Base-by-base conservation (phyloP, 1,139 yeast genomes). In the Nadsonia starkeyi-henricii region DNA sequence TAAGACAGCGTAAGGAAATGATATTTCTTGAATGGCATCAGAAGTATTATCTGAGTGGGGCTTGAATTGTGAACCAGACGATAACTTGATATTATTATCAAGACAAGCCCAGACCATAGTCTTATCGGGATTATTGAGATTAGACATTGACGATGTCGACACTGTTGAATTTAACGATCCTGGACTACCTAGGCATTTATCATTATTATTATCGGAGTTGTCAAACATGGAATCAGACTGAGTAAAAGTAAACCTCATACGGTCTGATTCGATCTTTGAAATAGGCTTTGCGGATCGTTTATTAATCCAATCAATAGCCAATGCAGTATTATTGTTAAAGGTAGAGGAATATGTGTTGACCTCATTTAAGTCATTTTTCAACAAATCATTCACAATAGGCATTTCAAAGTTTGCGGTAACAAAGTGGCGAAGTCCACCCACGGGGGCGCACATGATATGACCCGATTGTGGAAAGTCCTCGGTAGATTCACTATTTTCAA, bases 361-460 rank as follows among this genome's bases (percentile, higher is more conserved):
- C 36, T 53, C 53, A 36, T 54, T 53, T 20, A 51, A 48, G 30
- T 51, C 45, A 21, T 60, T 58, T 3, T 52, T 44, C 41, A 65
- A 56, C 7, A 71, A 52, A 19, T 55, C 51, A 3, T 61, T 56
- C 15, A 63, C 55, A n/a, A 69, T 58, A 15, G 55, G 50, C 2
- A 58, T 55, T 15, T 62, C 56, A 8, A 72, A 52, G 2, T 57
- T 52, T 13, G 71, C 62, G 43, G 67, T 61, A 2, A 77, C 62
- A 48, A 71, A 68, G 52, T 73, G 73, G 42, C 79, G 65, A 30
- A 75, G 54, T 0, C 79, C 79, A 26, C 79, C 79, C 28, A 74
- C 66, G 1, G 79, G 77, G 17, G 76, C 66, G 33, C 74, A 61
- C 37, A 74, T 57, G 15, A 70, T 57, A 54, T 44, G 52, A 45